A percentile compares a stretch with the other conserved stretches of the same genome.
Evolutionary conservation across 2,329 filamentous ascomycete species (phyloP).

Genomic region (Hymenoscyphus albidus): DNA sequence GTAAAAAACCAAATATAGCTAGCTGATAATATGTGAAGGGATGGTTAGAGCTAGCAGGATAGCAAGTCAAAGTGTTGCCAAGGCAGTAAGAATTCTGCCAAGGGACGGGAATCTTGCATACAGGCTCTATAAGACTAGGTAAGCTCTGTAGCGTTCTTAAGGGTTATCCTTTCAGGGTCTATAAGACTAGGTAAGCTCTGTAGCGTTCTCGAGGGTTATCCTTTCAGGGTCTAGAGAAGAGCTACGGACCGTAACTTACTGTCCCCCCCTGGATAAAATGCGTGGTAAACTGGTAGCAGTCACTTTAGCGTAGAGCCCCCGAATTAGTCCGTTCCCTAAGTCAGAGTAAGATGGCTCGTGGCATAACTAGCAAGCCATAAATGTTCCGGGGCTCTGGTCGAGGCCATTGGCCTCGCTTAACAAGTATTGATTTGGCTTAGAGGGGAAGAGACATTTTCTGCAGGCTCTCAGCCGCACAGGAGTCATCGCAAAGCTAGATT

Average conservation of each 20-base stretch:
- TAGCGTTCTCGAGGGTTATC: neutral
- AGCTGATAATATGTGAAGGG: neutral
- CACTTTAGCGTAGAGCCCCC: no score
- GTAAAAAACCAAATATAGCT: neutral
- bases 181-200: neutral
- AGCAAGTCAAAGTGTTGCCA: constrained; percentile 1
- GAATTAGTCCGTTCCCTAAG: neutral
- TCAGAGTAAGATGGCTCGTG: neutral
- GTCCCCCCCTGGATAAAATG: neutral
- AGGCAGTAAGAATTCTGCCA: neutral
- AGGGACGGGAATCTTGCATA: neutral
- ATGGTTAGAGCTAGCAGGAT: neutral
- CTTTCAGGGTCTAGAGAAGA: neutral
- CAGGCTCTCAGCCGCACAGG: neutral
- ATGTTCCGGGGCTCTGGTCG: neutral
- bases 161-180: neutral
- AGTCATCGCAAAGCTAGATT: neutral
- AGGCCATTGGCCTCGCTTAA: neutral
- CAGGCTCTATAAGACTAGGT: neutral
- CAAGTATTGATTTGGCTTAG: constrained; percentile 1
- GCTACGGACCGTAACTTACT: neutral
- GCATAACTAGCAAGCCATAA: neutral
- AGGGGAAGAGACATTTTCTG: constrained; percentile 1
- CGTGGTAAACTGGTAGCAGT: neutral
- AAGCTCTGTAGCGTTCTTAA: neutral